Evolutionary conservation across 2,329 filamentous ascomycete genomes (phyloP).

Genomic region (Tympanopsis confertula): DNA sequence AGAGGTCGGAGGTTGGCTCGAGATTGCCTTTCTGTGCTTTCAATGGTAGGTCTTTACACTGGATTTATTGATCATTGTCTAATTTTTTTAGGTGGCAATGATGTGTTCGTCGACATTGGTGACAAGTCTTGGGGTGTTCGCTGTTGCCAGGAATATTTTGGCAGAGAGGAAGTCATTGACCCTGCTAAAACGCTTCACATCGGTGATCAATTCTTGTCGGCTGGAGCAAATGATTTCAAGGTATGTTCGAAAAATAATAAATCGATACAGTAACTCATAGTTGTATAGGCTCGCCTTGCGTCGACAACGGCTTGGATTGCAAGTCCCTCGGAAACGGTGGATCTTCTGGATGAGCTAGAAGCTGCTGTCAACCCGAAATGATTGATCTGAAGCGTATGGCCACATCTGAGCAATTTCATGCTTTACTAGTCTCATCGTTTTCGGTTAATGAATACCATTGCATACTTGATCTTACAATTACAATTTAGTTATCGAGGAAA

Average conservation of each 20-base stretch:
- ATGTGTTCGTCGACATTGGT: slow-evolving; percentile 62
- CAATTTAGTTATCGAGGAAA: too few relatives aligned
- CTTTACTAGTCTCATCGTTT: too few relatives aligned
- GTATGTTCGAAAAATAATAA: slow-evolving; percentile 17
- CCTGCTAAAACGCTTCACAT: slow-evolving; percentile 51
- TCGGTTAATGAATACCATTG: too few relatives aligned
- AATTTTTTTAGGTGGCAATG: slow-evolving; percentile 40
- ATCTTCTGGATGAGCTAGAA: not conserved
- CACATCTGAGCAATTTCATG: too few relatives aligned
- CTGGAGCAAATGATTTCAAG: slow-evolving; percentile 62
- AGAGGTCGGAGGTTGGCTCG: slow-evolving; percentile 44
- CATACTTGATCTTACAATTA: too few relatives aligned
- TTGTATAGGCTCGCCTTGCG: not conserved
- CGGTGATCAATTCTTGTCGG: slow-evolving; percentile 58
- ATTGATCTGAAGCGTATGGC: too few relatives aligned
- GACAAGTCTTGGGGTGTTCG: slow-evolving; percentile 60
- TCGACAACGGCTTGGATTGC: slow-evolving; percentile 1
- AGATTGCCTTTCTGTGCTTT: slow-evolving; percentile 58
- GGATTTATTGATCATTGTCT: slow-evolving; percentile 1
- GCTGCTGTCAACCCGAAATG: too few relatives aligned
- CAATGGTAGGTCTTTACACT: slow-evolving; percentile 33
- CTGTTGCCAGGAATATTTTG: slow-evolving; percentile 55
- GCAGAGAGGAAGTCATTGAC: slow-evolving; percentile 46
- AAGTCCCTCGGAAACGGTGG: not conserved
- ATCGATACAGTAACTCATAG: not conserved